Evolutionary conservation across 176 grass and related monocot species (phyloP), one percentile per base, ranked within the genome.

Genomic region (Carex littledalei): DNA sequence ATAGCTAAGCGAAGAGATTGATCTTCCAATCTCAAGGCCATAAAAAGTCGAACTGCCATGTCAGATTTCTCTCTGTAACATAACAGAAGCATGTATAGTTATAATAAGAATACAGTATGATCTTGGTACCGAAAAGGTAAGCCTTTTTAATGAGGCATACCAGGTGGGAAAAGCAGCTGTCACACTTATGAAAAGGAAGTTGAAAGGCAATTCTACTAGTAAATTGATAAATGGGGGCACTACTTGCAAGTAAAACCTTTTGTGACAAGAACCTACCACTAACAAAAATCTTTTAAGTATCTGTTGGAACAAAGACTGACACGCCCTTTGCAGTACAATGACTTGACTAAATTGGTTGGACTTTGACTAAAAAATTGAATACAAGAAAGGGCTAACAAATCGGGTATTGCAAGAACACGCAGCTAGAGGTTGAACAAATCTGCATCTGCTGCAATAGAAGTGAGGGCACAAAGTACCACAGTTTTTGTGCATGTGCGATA

Each of bases 41-140:
- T 93, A 66, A 97, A 97, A 61, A 97, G 86, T 81, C 92, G 89
- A 78, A 93, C 87, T 84, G 89, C 92, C 92, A 97, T 97, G 59
- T 97, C 92, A 82, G 88, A 84, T 97, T 97, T 97, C 63, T 97
- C 90, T 62, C 92, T 97, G 87, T 41, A 91, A 66, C 26, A 90
- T 60, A 78, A 56, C n/a, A 54, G 13, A 77, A 77, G 17, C 49
- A 49, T 37, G 41, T 74, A 74, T 73, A 20, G 6, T 79, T 21
- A 68, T 57, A 80, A 34, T 37, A 16, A 85, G 57, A 65, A 76
- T 78, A 74, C 18, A 66, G 21, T 22, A 74, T 18, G 78, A 59
- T 84, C 57, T 85, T 35, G 17, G 39, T 22, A 50, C 6, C 8
- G 43, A 50, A 74, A 50, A 29, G 8, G 43, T 74, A 74, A 74